These are phyloP conservation scores for Botrytis hyacinthi DNA, from an alignment of 2,329 filamentous ascomycete species.

Conservation along the genomic window DNA sequence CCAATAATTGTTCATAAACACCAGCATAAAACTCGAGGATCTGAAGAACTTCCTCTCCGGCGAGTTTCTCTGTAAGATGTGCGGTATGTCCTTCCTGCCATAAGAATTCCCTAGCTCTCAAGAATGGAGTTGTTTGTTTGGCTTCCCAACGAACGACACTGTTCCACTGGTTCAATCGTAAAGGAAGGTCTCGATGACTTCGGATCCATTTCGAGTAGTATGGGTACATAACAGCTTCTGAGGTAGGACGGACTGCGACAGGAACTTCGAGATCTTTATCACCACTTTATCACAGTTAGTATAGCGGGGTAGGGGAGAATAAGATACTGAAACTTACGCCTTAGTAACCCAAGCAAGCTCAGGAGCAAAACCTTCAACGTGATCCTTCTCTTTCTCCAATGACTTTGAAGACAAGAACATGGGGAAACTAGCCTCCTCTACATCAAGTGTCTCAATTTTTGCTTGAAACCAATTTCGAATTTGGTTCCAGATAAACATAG, in stretches of 20 bases:
- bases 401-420: constrained; percentile 94
- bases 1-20: constrained; percentile 90
- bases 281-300: constrained; percentile 56
- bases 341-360: constrained; percentile 88
- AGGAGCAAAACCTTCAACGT: constrained; percentile 97
- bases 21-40: constrained; percentile 91
- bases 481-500: constrained; percentile 65
- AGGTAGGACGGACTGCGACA: constrained; percentile 66
- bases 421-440: constrained; percentile 95
- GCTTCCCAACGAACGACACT: constrained; percentile 93
- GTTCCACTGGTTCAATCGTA: constrained; percentile 98
- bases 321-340: constrained; percentile 53
- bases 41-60: constrained; percentile 81
- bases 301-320: constrained; percentile 17
- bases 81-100: constrained; percentile 90
- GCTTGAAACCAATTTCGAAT: constrained; percentile 67
- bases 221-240: constrained; percentile 85
- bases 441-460: constrained; percentile 85
- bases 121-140: constrained; percentile 84
- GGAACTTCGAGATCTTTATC: constrained; percentile 87
- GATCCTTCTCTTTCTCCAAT: constrained; percentile 76
- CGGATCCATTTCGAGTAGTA: constrained; percentile 98
- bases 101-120: constrained; percentile 90
- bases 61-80: constrained; percentile 79
- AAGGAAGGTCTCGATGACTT: constrained; percentile 88